These are phyloP conservation scores for Tuber calosporum DNA, from an alignment of 495 filamentous ascomycete species.

Conservation along the genomic window DNA sequence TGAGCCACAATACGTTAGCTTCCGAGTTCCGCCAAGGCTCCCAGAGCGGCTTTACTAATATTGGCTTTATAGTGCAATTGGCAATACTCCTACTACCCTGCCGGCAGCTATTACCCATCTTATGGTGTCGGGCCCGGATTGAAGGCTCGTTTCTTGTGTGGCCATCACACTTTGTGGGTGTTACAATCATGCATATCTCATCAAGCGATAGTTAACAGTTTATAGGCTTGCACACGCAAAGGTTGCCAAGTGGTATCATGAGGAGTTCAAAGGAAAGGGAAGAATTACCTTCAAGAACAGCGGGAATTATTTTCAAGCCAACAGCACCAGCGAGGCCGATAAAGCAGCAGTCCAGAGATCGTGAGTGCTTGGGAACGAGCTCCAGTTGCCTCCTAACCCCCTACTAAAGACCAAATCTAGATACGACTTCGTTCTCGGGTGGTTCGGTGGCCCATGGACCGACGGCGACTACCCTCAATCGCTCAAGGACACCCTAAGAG, in stretches of 20 bases:
- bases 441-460: conserved; percentile 47
- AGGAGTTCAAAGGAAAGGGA: conserved; percentile 45
- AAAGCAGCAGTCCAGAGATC: conserved; percentile 39
- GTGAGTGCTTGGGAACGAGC: neutral
- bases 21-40: neutral
- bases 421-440: conserved; percentile 46
- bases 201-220: neutral
- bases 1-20: conserved; percentile 43
- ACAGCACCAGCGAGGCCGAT: conserved; percentile 41
- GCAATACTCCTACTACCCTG: conserved; percentile 43
- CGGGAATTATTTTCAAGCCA: conserved; percentile 44
- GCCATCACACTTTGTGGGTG: conserved; percentile 43
- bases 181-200: neutral
- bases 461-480: conserved; percentile 46
- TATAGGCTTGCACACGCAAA: conserved; percentile 44
- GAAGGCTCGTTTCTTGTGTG: conserved; percentile 42
- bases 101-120: conserved; percentile 43
- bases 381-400: neutral
- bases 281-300: conserved; percentile 45
- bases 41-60: conserved; percentile 6
- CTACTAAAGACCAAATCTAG: conserved; percentile 31
- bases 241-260: conserved; percentile 46
- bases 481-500: conserved; percentile 45
- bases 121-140: conserved; percentile 37
- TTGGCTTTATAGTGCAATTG: conserved; percentile 37